Evolutionary conservation across 176 grass and related monocot species (phyloP).

Genomic region (Hyparrhenia diplandra): DNA sequence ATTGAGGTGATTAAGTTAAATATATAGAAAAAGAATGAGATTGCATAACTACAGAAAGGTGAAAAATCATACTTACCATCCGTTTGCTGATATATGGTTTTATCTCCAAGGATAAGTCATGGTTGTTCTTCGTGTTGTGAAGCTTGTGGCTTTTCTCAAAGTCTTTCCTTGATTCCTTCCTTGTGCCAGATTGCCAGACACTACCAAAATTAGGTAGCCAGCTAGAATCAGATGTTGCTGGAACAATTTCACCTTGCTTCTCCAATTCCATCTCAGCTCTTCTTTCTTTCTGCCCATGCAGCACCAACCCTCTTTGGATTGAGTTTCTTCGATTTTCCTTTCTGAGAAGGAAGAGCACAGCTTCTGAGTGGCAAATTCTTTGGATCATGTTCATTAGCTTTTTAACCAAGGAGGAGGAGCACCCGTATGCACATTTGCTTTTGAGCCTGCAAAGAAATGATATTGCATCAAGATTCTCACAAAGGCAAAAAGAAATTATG

Average conservation of each 20-base stretch:
- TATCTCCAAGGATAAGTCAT: constrained; percentile 47
- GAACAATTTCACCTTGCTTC: constrained; percentile 55
- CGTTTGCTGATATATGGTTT: constrained; percentile 95
- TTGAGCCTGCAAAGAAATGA: constrained; percentile 49
- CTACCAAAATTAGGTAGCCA: constrained; percentile 98
- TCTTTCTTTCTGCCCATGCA: constrained; percentile 89
- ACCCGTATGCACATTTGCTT: constrained; percentile 79
- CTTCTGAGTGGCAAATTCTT: constrained; percentile 16
- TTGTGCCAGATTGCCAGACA: constrained; percentile 82
- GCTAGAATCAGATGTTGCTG: constrained; percentile 45
- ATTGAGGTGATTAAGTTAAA: not conserved
- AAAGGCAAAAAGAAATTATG: constrained; percentile 18
- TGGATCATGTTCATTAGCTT: constrained; percentile 42
- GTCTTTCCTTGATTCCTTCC: constrained; percentile 81
- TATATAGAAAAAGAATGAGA: not conserved
- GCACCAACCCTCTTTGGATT: constrained; percentile 95
- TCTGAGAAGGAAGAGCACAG: not conserved
- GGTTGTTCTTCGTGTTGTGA: constrained; percentile 17
- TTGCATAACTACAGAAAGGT: constrained; percentile 5
- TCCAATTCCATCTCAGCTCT: constrained; percentile 81
- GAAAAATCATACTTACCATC: constrained; percentile 52
- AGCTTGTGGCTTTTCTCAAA: constrained; percentile 65
- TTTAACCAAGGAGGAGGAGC: constrained; percentile 90
- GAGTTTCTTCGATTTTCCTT: constrained; percentile 59
- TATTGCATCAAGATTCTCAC: constrained; percentile 18